Evolutionary conservation across 306 rosid species (phyloP), one percentile per base, ranked within the genome.

Genomic region (Adenanthera pavonina): DNA sequence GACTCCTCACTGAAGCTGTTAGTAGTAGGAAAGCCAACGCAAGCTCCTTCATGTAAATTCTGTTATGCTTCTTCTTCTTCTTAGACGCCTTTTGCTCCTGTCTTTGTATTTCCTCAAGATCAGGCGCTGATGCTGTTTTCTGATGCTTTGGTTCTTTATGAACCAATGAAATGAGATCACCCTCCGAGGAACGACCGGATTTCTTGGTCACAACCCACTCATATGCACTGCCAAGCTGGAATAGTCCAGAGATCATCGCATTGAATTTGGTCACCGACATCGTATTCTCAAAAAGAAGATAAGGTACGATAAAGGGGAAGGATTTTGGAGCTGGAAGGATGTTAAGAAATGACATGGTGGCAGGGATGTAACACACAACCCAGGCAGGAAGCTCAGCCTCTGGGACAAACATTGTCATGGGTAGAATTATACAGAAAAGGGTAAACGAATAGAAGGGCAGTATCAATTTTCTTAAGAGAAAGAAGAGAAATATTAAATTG

Each of bases 151-250:
- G 41, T 76, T 72, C 91, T 84, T 90, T 94, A 77, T 91, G 94
- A 1, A 90, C 81, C 88, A 94, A 78, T 11, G 93, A 84, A 43
- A 85, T 88, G 1, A 94, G 97, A 82, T 94, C 94, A 6, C 98
- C 98, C 84, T 94, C 98, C 0, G 97, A 94, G 41, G 98, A 94
- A 2, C 97, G 97, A 3, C 98, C 98, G 0, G 97, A 91, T 83
- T 94, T 94, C 94, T 94, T 94, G 4, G 97, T 94, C 14, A 94
- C 98, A 30, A 94, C 97, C 98, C 98, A 94, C 87, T 94, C 94
- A 0, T 94, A 94, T 0, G 98, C 97, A 48, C 97, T 94, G 0
- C 97, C 97, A 0, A 94, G 93, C 89, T 94, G 98, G 87, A 94
- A 92, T 20, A 94, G 86, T 7, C 98, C 97, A 0, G 97, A 91